Evolutionary conservation across 108 stramenopile genomes (phyloP), one percentile per base, ranked within the genome.

Genomic region (Stephanodiscus triporus): DNA sequence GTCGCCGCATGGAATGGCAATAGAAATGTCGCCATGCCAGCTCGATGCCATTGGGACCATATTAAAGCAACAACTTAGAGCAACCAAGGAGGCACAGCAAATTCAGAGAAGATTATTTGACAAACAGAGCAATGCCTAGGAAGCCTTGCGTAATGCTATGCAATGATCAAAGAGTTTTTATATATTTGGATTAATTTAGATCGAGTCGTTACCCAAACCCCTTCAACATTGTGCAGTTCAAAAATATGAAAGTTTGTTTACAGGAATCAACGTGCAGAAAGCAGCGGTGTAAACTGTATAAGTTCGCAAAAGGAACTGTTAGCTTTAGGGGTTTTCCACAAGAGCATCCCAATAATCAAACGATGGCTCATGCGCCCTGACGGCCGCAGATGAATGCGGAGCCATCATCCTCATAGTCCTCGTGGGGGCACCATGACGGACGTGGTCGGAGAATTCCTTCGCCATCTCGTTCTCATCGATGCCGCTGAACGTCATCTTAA

Each of bases 11-110:
- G 82, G 79, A 10, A 89, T 91, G 88, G 88, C 91, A 11, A 66
- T 89, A 72, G 73, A 87, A 55, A 65, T 91, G 53, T 91, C 91
- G 37, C 91, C 91, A 1, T 83, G 87, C 53, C 88, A 91, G 56
- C 50, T 91, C 27, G 91, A 91, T 68, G 79, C 84, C 36, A 70
- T 91, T 26, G 67, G 87, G 63, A 40, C 50, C 19, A 85, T 91
- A 20, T 75, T 91, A 36, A 51, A 67, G 34, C 77, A 78, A 16
- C 91, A 91, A 66, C 57, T 88, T 10, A 47, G 47, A 29, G 80
- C 91, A 16, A 84, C 89, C 2, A 57, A 63, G 14, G 69, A 87
- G 54, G 91, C 91, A 10, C 75, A 76, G 43, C 50, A 43, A 42
- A 85, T 91, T 42, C 88, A 91, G 49, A 56, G 61, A 22, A 67